Evolutionary conservation across 805 yeast genomes (phyloP).

Genomic region (Maudiozyma pseudohumilis): DNA sequence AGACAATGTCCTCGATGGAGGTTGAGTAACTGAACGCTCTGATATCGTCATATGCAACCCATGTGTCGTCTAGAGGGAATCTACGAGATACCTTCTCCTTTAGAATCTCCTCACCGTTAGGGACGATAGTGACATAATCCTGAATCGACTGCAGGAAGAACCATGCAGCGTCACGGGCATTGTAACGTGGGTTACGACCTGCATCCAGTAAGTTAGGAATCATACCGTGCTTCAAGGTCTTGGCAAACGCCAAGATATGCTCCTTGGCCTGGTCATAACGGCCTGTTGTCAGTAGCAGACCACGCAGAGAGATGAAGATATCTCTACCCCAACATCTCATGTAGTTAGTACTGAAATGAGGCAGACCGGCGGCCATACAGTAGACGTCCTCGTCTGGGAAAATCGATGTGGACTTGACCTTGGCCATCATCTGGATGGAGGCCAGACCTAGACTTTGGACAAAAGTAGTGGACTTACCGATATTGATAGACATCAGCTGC

Average conservation of each 20-base stretch:
- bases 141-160: slow-evolving; percentile 84
- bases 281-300: slow-evolving; percentile 67
- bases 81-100: slow-evolving; percentile 69
- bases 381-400: slow-evolving; percentile 54
- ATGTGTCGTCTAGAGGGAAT: slow-evolving; percentile 82
- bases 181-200: slow-evolving; percentile 86
- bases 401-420: slow-evolving; percentile 63
- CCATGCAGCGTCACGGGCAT: slow-evolving; percentile 97
- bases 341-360: slow-evolving; percentile 81
- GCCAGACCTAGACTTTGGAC: slow-evolving; percentile 71
- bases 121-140: slow-evolving; percentile 61
- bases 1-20: slow-evolving; percentile 65
- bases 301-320: slow-evolving; percentile 80
- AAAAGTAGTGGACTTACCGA: slow-evolving; percentile 58
- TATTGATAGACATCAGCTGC: slow-evolving; percentile 40
- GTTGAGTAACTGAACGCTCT: slow-evolving; percentile 66
- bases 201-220: slow-evolving; percentile 91
- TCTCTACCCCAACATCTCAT: slow-evolving; percentile 99
- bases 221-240: slow-evolving; percentile 87
- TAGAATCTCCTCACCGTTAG: slow-evolving; percentile 57
- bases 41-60: slow-evolving; percentile 55
- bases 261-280: slow-evolving; percentile 67
- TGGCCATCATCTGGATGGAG: slow-evolving; percentile 80
- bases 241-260: slow-evolving; percentile 81
- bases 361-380: slow-evolving; percentile 90